Conservation (phyloP, 192 early-diverging fungal genomes). For the Coemansia sp. region DNA sequence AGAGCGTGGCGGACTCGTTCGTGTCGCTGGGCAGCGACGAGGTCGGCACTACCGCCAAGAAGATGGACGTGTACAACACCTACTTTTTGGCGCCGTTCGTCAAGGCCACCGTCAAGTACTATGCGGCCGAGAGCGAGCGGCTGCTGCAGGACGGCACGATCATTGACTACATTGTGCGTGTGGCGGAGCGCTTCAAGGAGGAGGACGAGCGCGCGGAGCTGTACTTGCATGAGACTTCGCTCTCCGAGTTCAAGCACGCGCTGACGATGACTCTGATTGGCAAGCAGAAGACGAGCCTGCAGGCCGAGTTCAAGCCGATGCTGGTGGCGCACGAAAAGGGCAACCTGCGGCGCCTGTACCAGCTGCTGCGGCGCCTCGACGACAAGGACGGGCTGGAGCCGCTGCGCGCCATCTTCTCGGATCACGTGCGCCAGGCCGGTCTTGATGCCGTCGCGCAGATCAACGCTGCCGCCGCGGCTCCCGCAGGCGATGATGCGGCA, state of each 20-base stretch:
- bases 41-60: slow-evolving; percentile 70
- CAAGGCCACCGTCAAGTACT: slow-evolving; percentile 76
- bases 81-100: slow-evolving; percentile 86
- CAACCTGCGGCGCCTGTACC: slow-evolving; percentile 84
- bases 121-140: slow-evolving; percentile 82
- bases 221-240: slow-evolving; percentile 80
- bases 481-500: slow-evolving; percentile 57
- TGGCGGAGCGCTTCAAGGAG: slow-evolving; percentile 63
- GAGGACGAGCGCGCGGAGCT: slow-evolving; percentile 86
- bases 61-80: slow-evolving; percentile 81
- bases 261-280: slow-evolving; percentile 86
- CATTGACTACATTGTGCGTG: slow-evolving; percentile 94
- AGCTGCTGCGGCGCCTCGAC: slow-evolving; percentile 73
- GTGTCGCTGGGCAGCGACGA: slow-evolving; percentile 71
- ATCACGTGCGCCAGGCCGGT: slow-evolving; percentile 75
- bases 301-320: slow-evolving; percentile 86
- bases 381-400: slow-evolving; percentile 68
- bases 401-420: slow-evolving; percentile 70
- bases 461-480: slow-evolving; percentile 62
- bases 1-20: slow-evolving; percentile 87
- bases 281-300: slow-evolving; percentile 74
- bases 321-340: slow-evolving; percentile 84
- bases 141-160: slow-evolving; percentile 88
- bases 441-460: slow-evolving; percentile 57
- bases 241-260: slow-evolving; percentile 70